Evolutionary conservation across 257 asterid genomes (phyloP), one percentile per base, ranked within the genome.

Genomic region (Datura wrightii): DNA sequence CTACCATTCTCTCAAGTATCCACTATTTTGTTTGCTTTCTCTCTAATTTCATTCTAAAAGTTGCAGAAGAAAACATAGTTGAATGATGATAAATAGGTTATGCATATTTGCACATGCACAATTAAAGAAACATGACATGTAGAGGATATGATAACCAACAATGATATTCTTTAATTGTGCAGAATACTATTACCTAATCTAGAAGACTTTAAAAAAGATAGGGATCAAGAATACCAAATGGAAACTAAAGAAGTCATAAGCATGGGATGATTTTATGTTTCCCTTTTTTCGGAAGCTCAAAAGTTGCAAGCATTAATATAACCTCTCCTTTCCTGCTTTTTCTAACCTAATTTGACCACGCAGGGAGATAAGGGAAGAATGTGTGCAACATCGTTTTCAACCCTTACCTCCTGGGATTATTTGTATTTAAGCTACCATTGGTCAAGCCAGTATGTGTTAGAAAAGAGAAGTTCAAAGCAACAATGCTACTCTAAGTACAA

Each of bases 141-240:
- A 3, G 19, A 67, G 34, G 44, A 34, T 34, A 65, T 13, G 44
- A 65, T 65, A 65, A 65, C 50, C 52, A 65, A 65, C 9, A 65
- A 65, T 67, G 50, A 37, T 24, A 24, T 24, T 24, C 31, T 24
- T 24, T 24, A 24, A 24, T 24, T 24, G 31, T 24, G 31, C 31
- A 39, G 76, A 67, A 67, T 37, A 67, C 15, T 67, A 37, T 67
- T 67, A 67, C 76, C 76, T 37, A 18, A 67, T 54, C 50, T 31
- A 15, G 76, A 37, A 24, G 31, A 34, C 76, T 67, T 13, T 67
- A 67, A 36, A 67, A 67, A 13, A 15, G 24, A 36, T 5, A 0
- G 76, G 76, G 24, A 67, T 15, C 50, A 67, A 36, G 44, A 50
- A 67, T 65, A 34, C 46, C 46, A 65, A 65, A 37, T 67, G 76